phyloP scores from a whole-genome alignment of 306 rosid species.

The Cicer bijugum region DNA sequence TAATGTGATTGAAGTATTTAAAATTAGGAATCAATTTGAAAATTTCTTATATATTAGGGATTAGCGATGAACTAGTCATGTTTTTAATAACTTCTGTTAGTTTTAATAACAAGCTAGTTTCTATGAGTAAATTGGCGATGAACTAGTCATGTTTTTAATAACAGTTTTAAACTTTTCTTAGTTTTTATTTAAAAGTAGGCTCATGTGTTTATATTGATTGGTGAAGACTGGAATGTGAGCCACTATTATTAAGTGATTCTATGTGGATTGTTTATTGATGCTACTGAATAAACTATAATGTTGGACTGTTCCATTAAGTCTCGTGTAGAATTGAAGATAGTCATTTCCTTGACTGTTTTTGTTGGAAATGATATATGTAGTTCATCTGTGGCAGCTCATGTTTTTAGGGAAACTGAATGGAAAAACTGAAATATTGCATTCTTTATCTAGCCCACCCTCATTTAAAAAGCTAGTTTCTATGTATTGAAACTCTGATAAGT shows the following conservation, averaged over 20 bases:
- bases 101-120: too few species aligned
- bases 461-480: constrained; percentile 1
- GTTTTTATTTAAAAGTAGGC: neutral
- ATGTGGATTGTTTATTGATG: constrained; percentile 31
- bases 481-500: neutral
- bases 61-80: neutral
- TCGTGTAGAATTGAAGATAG: constrained; percentile 21
- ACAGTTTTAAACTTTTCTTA: neutral
- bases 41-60: neutral
- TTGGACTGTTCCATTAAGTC: constrained; percentile 5
- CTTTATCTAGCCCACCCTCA: neutral
- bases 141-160: neutral
- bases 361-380: constrained; percentile 9
- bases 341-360: constrained; percentile 9
- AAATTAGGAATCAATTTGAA: neutral
- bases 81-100: too few species aligned
- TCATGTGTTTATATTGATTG: constrained; percentile 30
- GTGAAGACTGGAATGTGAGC: constrained; percentile 25
- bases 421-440: neutral
- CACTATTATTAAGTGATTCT: constrained; percentile 26
- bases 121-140: neutral
- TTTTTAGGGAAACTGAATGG: constrained; percentile 10
- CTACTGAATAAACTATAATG: constrained; percentile 21
- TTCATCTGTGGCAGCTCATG: neutral
- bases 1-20: neutral